Percentiles rank a stretch among this genome's conserved stretches.
Evolutionary conservation across 306 rosid genomes (phyloP).

Genomic region (Casuarina glauca): DNA sequence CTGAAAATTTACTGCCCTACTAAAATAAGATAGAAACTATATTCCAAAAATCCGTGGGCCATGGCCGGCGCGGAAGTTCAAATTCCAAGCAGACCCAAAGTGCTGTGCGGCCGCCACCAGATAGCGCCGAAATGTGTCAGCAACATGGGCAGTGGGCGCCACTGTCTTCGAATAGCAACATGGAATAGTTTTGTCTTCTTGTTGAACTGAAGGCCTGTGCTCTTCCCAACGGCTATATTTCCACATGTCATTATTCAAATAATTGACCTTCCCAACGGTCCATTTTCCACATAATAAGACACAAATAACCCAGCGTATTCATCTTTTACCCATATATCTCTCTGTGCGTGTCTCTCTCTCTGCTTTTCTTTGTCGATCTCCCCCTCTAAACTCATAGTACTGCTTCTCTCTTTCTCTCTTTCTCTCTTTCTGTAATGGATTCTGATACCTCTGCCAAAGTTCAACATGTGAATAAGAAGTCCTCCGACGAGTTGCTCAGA

Average conservation of each 20-base stretch:
- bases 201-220: not conserved
- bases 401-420: not conserved
- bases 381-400: not conserved
- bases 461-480: slow-evolving; percentile 67
- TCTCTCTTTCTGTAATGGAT: slow-evolving; percentile 40
- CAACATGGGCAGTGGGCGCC: not conserved
- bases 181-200: not conserved
- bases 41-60: too few relatives aligned
- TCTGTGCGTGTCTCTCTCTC: too few relatives aligned
- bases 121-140: not conserved
- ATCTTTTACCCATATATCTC: not conserved
- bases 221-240: slow-evolving; percentile 42
- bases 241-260: slow-evolving; percentile 29
- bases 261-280: slow-evolving; percentile 39
- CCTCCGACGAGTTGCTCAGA: slow-evolving; percentile 79
- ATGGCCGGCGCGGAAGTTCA: not conserved
- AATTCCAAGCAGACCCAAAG: not conserved
- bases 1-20: too few relatives aligned
- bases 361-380: not conserved
- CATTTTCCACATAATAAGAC: slow-evolving; percentile 20
- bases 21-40: too few relatives aligned
- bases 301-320: slow-evolving; percentile 2
- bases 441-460: slow-evolving; percentile 40
- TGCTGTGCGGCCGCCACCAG: not conserved
- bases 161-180: not conserved